Conservation (phyloP, 768 basidiomycete genomes). For the Cystobasidium ongulense region DNA sequence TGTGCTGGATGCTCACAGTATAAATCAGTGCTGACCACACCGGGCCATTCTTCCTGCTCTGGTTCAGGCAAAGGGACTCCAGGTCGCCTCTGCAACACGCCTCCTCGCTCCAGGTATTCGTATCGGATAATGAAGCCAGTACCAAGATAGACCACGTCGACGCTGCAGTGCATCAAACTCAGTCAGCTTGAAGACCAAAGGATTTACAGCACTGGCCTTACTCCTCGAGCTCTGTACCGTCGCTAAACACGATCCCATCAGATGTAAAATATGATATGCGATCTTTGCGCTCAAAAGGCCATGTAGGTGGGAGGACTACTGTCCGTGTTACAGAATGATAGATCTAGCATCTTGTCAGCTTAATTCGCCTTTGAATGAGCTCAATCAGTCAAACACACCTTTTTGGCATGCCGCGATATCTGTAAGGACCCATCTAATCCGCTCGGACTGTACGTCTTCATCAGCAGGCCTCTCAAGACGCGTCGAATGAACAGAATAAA, state of each 20-base stretch:
- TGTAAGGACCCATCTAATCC: slow-evolving; percentile 19
- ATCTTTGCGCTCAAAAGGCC: slow-evolving; percentile 21
- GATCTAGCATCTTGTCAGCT: background rate
- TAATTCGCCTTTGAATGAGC: background rate
- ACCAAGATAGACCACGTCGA: slow-evolving; percentile 19
- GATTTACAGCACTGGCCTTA: background rate
- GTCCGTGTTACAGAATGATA: slow-evolving; percentile 23
- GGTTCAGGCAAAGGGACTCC: background rate
- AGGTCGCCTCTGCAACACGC: slow-evolving; percentile 12
- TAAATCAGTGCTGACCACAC: slow-evolving; percentile 16
- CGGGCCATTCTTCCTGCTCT: background rate
- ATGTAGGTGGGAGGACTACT: slow-evolving; percentile 9
- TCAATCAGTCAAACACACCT: background rate
- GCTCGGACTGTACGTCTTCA: background rate
- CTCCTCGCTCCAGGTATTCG: slow-evolving; percentile 25
- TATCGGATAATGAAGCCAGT: slow-evolving; percentile 28
- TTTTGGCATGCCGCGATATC: slow-evolving; percentile 4
- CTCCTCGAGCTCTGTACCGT: slow-evolving; percentile 9
- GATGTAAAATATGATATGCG: slow-evolving; percentile 2
- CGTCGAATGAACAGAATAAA: background rate
- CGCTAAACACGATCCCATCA: slow-evolving; percentile 5
- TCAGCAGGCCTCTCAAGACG: background rate
- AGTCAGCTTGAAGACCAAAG: too few species aligned
- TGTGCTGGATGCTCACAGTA: slow-evolving; percentile 1
- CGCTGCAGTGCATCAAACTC: background rate